Conservation (phyloP, 345 rosid species). For the Eucalyptus decipiens region DNA sequence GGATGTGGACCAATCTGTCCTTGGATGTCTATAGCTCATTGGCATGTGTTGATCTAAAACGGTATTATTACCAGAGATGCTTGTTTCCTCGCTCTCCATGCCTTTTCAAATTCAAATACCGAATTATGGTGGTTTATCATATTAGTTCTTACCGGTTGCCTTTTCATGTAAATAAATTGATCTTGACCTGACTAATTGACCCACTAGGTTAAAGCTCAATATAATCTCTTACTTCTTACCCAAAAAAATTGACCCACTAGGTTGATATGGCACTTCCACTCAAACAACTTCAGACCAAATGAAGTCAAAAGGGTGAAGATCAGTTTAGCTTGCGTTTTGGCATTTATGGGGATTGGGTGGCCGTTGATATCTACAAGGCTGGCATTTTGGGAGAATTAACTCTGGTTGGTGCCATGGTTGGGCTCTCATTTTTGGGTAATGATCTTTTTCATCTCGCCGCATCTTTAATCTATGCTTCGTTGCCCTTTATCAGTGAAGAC, state of each 20-base stretch:
- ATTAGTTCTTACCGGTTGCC: background rate
- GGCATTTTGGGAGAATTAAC: slow-evolving; percentile 77
- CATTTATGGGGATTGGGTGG: no score
- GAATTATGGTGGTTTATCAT: background rate
- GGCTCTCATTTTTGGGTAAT: slow-evolving; percentile 89
- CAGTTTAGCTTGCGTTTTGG: no score
- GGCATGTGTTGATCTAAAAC: slow-evolving; percentile 13
- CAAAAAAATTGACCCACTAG: no score
- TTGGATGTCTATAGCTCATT: slow-evolving; percentile 92
- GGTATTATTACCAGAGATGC: background rate
- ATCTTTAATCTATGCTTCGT: background rate
- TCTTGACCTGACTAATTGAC: no score
- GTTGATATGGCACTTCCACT: no score
- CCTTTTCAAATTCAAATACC: background rate
- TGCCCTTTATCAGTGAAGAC: no score
- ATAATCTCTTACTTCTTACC: no score
- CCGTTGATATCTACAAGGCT: slow-evolving; percentile 55
- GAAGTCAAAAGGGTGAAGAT: no score
- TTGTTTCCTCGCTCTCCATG: background rate
- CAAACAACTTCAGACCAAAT: no score
- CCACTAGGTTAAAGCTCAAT: no score
- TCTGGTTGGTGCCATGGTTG: slow-evolving; percentile 89
- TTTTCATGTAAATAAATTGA: background rate
- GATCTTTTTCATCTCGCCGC: background rate
- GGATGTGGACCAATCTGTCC: slow-evolving; percentile 84